Percentiles rank a stretch among this genome's conserved stretches.
These are phyloP conservation scores for Neopestalotiopsis rosae DNA, from an alignment of 2,329 filamentous ascomycete genomes.

Conservation along the genomic window DNA sequence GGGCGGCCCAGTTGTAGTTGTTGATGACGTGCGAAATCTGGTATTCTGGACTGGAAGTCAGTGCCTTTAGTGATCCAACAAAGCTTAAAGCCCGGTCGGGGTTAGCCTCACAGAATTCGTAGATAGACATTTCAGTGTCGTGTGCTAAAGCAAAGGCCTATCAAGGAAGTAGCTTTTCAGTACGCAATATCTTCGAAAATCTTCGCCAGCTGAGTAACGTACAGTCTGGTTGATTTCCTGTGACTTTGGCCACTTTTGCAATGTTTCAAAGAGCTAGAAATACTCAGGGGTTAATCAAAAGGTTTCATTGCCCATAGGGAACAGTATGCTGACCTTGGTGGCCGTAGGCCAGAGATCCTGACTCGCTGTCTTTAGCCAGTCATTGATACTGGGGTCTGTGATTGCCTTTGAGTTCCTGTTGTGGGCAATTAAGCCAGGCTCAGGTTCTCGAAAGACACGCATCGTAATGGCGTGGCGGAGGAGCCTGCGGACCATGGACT, in stretches of 20 bases:
- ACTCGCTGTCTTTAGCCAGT: not conserved
- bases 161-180: too few relatives aligned
- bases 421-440: too few relatives aligned
- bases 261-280: not conserved
- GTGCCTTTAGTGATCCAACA: not conserved
- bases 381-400: not conserved
- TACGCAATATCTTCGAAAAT: too few relatives aligned
- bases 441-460: too few relatives aligned
- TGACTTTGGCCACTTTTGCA: not conserved
- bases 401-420: not conserved
- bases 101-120: not conserved
- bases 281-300: not conserved
- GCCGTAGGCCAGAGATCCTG: not conserved
- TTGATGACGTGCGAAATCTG: not conserved
- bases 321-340: not conserved
- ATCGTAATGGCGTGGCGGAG: too few relatives aligned
- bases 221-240: too few relatives aligned
- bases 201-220: too few relatives aligned
- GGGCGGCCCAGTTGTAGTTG: constrained; percentile 10
- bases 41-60: not conserved
- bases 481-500: too few relatives aligned
- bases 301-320: not conserved
- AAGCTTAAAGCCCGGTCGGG: not conserved
- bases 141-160: too few relatives aligned
- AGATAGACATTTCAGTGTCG: not conserved